A percentile compares a stretch with the other conserved stretches of the same genome.
Conservation (phyloP, 78 protist genomes). For the Dictyostelium firmibasis region DNA sequence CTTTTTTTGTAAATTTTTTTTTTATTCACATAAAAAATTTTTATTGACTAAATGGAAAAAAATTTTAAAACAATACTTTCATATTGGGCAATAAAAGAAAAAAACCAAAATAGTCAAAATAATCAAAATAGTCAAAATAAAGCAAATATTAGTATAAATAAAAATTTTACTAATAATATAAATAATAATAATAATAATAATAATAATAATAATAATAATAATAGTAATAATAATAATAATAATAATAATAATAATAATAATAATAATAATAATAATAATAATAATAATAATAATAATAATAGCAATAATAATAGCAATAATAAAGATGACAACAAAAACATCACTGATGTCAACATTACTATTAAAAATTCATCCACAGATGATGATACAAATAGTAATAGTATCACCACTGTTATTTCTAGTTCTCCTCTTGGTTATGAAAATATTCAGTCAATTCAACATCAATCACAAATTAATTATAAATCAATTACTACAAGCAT, state of each 20-base stretch:
- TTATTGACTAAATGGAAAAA: neutral
- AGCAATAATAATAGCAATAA: too few species aligned
- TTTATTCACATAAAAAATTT: too few species aligned
- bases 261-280: neutral
- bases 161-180: neutral
- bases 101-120: neutral
- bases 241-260: slow-evolving; percentile 18
- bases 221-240: slow-evolving; percentile 1
- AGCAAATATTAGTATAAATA: neutral
- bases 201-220: neutral
- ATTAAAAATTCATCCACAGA: neutral
- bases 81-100: slow-evolving; percentile 12
- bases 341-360: neutral
- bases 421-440: slow-evolving; percentile 1
- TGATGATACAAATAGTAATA: neutral
- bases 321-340: neutral
- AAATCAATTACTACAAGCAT: slow-evolving; percentile 4
- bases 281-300: neutral
- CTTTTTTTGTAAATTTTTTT: too few species aligned
- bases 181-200: neutral
- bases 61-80: neutral
- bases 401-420: neutral
- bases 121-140: too few species aligned
- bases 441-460: neutral
- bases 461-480: neutral